phyloP scores from a whole-genome alignment of 2,329 filamentous ascomycete genomes.

The Albophoma yamanashiensis region DNA sequence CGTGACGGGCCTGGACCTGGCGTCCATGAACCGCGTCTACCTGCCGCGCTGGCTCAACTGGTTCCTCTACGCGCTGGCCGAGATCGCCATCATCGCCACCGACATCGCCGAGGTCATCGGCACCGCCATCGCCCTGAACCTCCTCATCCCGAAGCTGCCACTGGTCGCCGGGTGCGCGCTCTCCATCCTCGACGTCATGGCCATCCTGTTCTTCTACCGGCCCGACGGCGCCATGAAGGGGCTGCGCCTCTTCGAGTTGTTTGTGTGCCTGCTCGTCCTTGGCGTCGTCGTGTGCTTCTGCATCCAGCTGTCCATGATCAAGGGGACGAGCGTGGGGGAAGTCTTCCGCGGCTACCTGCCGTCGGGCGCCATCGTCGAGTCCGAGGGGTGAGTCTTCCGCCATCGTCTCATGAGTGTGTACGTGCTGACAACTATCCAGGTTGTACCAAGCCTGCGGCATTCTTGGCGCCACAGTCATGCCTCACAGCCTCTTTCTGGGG shows the following conservation, averaged over 20 bases:
- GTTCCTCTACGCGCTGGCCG: conserved; percentile 50
- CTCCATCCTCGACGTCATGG: conserved; percentile 56
- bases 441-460: conserved; percentile 67
- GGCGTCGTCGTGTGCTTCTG: conserved; percentile 62
- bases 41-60: conserved; percentile 56
- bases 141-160: conserved; percentile 52
- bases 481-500: conserved; percentile 57
- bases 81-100: conserved; percentile 59
- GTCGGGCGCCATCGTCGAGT: conserved; percentile 45
- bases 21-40: conserved; percentile 54
- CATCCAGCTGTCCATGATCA: conserved; percentile 55
- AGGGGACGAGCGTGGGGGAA: conserved; percentile 40
- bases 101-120: conserved; percentile 65
- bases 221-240: conserved; percentile 48
- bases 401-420: no score
- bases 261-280: conserved; percentile 53
- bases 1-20: conserved; percentile 56
- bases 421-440: conserved; percentile 2
- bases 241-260: conserved; percentile 52
- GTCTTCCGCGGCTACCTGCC: conserved; percentile 58
- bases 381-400: conserved; percentile 31
- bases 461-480: conserved; percentile 66
- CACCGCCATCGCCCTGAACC: conserved; percentile 58
- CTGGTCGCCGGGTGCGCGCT: conserved; percentile 59
- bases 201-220: conserved; percentile 56